Base-by-base conservation (phyloP, 2,329 filamentous ascomycete genomes). In the Exophiala viscosa region DNA sequence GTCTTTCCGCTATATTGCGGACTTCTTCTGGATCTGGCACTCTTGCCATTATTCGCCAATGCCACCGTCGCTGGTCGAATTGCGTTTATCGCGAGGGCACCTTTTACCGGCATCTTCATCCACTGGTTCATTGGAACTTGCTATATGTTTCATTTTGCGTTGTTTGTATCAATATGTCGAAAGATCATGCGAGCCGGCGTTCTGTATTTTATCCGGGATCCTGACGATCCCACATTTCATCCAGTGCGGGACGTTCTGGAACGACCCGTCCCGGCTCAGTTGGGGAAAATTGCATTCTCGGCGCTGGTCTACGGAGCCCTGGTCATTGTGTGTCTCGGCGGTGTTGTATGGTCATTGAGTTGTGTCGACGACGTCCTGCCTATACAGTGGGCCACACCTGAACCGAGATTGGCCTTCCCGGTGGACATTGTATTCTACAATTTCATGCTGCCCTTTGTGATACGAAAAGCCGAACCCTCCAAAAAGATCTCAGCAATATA, bases 81-180 rank as follows among this genome's bases (percentile, higher is more conserved):
- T 46, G 74, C 83, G 3, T 99, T 96, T 65, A 89, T 89, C 1
- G 75, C 82, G 49, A 78, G 83, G 55, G 90, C 86, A 55, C 93
- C 93, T 0, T 80, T 92, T 60, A 96, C 90, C 0, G 96, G 92
- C 11, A 83, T 95, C 11, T 99, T 99, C 68, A 87, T 97, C 47
- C 93, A 99, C 69, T 99, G 93, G 93, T 99, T 99, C 66, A 86
- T 96, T 51, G 93, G 93, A 44, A 99, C 93, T 3, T 95, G 91
- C 58, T 99, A 99, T 71, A 99, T 99, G 95, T 99, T 99, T 73
- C 93, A 99, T 68, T 99, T 99, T 68, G 93, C 93, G 4, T 80
- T 99, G 2, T 99, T 99, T 67, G 93, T 99, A 14, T 95, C 91
- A 51, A 97, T 99, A 91, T 99, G 93, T 71, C 86, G 93, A 58